phyloP scores from a whole-genome alignment of 805 yeast genomes.

The Ogataea philodendri region DNA sequence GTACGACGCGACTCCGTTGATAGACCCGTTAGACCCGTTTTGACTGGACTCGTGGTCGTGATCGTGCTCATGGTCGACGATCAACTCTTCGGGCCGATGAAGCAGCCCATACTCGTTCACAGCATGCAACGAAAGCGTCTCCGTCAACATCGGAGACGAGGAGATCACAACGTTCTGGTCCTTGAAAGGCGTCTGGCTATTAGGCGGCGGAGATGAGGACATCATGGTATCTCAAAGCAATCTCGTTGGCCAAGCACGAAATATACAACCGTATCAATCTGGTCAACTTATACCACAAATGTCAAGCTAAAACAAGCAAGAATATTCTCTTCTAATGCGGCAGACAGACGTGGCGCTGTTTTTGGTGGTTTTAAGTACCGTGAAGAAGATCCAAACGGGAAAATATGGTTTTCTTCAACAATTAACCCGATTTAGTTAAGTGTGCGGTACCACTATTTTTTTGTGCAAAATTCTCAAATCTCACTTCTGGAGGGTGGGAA shows the following conservation, averaged over 20 bases:
- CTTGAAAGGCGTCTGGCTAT: constrained; percentile 21
- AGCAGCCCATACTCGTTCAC: constrained; percentile 18
- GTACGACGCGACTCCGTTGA: constrained; percentile 9
- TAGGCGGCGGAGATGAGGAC: constrained; percentile 36
- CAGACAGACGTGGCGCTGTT: neutral
- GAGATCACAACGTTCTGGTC: constrained; percentile 19
- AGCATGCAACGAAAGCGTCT: constrained; percentile 21
- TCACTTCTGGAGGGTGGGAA: constrained; percentile 5
- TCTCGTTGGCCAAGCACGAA: constrained; percentile 7
- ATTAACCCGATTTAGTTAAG: constrained; percentile 14
- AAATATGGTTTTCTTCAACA: constrained; percentile 3
- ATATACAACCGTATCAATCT: no score
- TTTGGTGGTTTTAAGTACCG: neutral
- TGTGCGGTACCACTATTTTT: constrained; percentile 14
- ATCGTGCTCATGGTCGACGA: constrained; percentile 7
- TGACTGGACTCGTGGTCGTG: no score
- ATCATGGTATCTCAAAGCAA: constrained; percentile 26
- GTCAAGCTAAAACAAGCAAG: no score
- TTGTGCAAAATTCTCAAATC: constrained; percentile 11
- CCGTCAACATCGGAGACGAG: constrained; percentile 27
- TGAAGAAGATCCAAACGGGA: constrained; percentile 2
- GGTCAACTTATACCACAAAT: no score
- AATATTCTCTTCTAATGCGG: no score
- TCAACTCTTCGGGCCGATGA: constrained; percentile 9
- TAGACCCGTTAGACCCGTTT: constrained; percentile 6